These are phyloP conservation scores for Cordyceps pruinosa DNA, from an alignment of 2,329 filamentous ascomycete species.

Conservation along the genomic window DNA sequence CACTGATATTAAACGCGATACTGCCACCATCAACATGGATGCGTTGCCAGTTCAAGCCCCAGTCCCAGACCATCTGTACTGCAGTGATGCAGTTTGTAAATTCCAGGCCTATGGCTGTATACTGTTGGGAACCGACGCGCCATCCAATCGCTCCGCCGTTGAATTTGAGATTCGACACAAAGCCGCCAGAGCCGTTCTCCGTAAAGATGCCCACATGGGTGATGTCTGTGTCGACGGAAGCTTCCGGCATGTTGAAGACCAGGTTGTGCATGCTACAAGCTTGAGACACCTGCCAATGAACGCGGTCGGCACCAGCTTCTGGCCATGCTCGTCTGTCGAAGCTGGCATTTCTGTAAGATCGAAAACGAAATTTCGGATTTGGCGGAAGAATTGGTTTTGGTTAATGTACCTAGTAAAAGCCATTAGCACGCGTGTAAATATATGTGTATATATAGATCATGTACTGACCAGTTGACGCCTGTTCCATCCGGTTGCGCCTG, in stretches of 20 bases:
- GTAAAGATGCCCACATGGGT: constrained; percentile 25
- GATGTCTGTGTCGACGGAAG: not conserved
- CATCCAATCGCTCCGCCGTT: constrained; percentile 53
- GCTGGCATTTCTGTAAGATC: constrained; percentile 45
- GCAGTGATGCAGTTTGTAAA: constrained; percentile 58
- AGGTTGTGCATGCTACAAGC: constrained; percentile 54
- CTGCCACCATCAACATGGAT: constrained; percentile 53
- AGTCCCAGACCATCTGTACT: constrained; percentile 62
- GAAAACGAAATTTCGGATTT: constrained; percentile 52
- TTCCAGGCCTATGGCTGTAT: constrained; percentile 54
- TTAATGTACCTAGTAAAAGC: constrained; percentile 45
- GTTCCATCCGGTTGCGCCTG: constrained; percentile 33
- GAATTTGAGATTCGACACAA: constrained; percentile 40
- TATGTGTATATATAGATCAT: not conserved
- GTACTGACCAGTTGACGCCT: constrained; percentile 22
- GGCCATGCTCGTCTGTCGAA: constrained; percentile 24
- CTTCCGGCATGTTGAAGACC: constrained; percentile 42
- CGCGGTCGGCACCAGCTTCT: constrained; percentile 31
- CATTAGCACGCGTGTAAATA: not conserved
- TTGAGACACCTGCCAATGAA: constrained; percentile 56
- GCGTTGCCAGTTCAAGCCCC: constrained; percentile 56
- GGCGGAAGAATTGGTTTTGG: constrained; percentile 55
- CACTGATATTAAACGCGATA: constrained; percentile 51
- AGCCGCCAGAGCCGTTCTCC: constrained; percentile 55
- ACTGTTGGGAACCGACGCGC: constrained; percentile 58